Base-by-base conservation (phyloP, 768 basidiomycete species). In the Amanita inopinata region DNA sequence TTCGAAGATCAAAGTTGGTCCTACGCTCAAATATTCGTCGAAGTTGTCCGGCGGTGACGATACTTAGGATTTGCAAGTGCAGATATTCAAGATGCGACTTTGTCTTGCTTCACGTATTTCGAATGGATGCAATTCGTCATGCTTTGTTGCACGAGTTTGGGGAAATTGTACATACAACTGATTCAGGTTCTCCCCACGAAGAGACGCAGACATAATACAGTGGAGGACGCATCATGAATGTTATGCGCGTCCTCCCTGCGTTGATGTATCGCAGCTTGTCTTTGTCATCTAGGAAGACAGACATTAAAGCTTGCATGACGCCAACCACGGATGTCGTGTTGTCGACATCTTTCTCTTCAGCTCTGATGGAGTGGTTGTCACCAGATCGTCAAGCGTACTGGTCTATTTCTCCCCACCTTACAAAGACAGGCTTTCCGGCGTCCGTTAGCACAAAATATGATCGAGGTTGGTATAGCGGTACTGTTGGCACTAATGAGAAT, bases 341-440 rank as follows among this genome's bases (percentile, higher is more conserved):
- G 45, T 86, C 82, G 12, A 69, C 62, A 38, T 80, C 76, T 42
- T 73, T 74, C 33, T 66, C 67, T 33, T 67, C 68, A 34, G 77
- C 66, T 31, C 69, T 72, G 53, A 76, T 79, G 53, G 38, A 30
- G 30, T 18, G 12, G 33, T 33, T 34, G 41, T 50, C 34, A 48
- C 43, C 27, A 39, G 38, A 38, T 8, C 23, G n/a, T 20, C 17
- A n/a, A 33, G 17, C 38, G 31, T 18, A 17, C n/a, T n/a, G n/a
- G 0, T 22, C 38, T n/a, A 20, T 17, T 30, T 28, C 31, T 33
- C 33, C 34, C 46, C 59, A 86, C 92, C 87, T 89, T 32, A 79
- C 71, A 55, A 87, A 99, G 8, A 99, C 92, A n/a, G 93, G 93
- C 61, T 99, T 98, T 20, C 96, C 96, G 22, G 96, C 96, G 48